phyloP scores from a whole-genome alignment of 108 stramenopile genomes.

The Asterionellopsis glacialis region DNA sequence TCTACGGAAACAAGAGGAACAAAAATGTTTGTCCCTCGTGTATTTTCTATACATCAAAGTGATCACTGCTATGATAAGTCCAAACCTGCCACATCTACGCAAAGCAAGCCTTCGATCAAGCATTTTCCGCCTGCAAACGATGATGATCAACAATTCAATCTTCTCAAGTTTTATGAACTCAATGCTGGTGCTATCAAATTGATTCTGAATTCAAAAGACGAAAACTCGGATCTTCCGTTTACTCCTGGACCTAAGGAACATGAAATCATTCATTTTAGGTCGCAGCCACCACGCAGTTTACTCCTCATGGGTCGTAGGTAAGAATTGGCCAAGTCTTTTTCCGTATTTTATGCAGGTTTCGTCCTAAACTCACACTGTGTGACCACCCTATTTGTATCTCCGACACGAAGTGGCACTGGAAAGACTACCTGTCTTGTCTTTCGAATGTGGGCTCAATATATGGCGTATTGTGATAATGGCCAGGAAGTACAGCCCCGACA shows the following conservation, averaged over 20 bases:
- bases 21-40: slow-evolving; percentile 13
- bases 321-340: not conserved
- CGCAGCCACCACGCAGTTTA: slow-evolving; percentile 23
- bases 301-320: slow-evolving; percentile 36
- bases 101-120: not conserved
- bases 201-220: slow-evolving; percentile 23
- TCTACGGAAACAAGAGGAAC: no score
- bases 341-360: no score
- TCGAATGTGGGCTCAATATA: slow-evolving; percentile 36
- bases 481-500: slow-evolving; percentile 19
- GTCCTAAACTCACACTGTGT: no score
- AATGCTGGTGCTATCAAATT: slow-evolving; percentile 22
- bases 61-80: not conserved
- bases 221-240: slow-evolving; percentile 37
- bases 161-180: slow-evolving; percentile 48
- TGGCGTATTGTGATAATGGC: not conserved
- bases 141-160: slow-evolving; percentile 33
- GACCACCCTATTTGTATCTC: not conserved
- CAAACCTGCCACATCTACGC: slow-evolving; percentile 1
- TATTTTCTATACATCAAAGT: slow-evolving; percentile 28
- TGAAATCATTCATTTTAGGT: slow-evolving; percentile 32
- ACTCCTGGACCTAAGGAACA: slow-evolving; percentile 47
- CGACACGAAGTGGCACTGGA: slow-evolving; percentile 20
- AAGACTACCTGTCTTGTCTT: slow-evolving; percentile 50
- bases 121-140: slow-evolving; percentile 34